Evolutionary conservation across 768 basidiomycete genomes (phyloP).

Genomic region (Hemileccinum rubropunctum): DNA sequence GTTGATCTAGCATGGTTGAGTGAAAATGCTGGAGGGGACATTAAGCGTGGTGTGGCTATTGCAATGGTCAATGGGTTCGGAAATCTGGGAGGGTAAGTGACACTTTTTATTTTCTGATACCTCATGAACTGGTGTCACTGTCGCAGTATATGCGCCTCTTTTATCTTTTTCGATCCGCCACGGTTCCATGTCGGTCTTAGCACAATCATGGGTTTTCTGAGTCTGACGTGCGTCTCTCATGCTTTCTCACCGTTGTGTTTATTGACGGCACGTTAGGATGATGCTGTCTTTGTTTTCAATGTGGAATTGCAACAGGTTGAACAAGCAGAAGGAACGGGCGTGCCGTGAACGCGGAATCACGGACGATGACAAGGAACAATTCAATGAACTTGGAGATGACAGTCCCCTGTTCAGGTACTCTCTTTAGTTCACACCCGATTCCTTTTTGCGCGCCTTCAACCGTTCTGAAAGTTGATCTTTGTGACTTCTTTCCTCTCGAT

Average conservation of each 20-base stretch:
- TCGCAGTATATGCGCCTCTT: constrained; percentile 38
- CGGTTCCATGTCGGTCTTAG: constrained; percentile 35
- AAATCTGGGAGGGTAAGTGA: constrained; percentile 50
- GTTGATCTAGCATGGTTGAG: constrained; percentile 50
- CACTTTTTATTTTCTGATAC: constrained; percentile 11
- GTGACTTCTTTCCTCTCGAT: too few relatives aligned
- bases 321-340: constrained; percentile 42
- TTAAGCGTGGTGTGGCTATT: constrained; percentile 46
- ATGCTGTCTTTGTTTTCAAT: constrained; percentile 38
- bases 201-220: constrained; percentile 26
- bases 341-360: constrained; percentile 46
- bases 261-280: constrained; percentile 34
- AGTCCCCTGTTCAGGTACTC: constrained; percentile 52
- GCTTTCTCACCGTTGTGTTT: constrained; percentile 18
- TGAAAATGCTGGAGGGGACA: constrained; percentile 52
- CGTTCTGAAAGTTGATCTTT: too few relatives aligned
- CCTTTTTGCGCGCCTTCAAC: too few relatives aligned
- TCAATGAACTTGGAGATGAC: constrained; percentile 45
- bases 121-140: not conserved
- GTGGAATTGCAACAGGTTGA: constrained; percentile 45
- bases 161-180: constrained; percentile 39
- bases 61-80: constrained; percentile 53
- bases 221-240: constrained; percentile 18
- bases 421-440: constrained; percentile 6
- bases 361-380: constrained; percentile 36